phyloP scores from a whole-genome alignment of 2,329 filamentous ascomycete species.

The Claviceps fusiformis region DNA sequence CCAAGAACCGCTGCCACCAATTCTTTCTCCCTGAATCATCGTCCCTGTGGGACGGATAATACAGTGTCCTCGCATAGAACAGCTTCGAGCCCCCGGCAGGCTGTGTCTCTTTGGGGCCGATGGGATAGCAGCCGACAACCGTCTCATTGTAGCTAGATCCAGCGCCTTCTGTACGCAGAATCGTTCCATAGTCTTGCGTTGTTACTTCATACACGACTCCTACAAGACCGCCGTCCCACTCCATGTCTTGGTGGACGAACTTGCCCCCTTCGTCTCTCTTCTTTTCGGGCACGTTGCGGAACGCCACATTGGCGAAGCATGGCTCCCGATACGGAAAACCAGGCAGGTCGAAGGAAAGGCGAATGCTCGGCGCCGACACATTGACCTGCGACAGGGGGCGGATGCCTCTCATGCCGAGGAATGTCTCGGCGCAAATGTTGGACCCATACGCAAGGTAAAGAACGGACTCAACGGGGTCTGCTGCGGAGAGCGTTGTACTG shows the following conservation, averaged over 20 bases:
- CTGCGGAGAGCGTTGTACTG: conserved; percentile 10
- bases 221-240: conserved; percentile 70
- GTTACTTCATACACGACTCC: conserved; percentile 96
- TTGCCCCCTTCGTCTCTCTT: conserved; percentile 14
- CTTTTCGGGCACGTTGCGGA: conserved; percentile 37
- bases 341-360: conserved; percentile 72
- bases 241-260: conserved; percentile 7
- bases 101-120: conserved; percentile 47
- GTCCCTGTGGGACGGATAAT: conserved; percentile 28
- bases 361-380: conserved; percentile 65
- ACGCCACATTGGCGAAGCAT: conserved; percentile 74
- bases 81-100: conserved; percentile 43
- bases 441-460: conserved; percentile 86
- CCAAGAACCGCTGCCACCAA: conserved; percentile 34
- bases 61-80: conserved; percentile 78
- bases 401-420: conserved; percentile 65
- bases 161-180: conserved; percentile 83
- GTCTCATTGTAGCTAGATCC: conserved; percentile 77
- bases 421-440: conserved; percentile 70
- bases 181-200: conserved; percentile 63
- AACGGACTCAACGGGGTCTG: conserved; percentile 46
- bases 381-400: conserved; percentile 68
- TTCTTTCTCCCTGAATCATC: conserved; percentile 20
- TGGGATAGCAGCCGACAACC: conserved; percentile 59
- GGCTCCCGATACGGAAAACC: conserved; percentile 80